phyloP scores from a whole-genome alignment of 2,329 filamentous ascomycete genomes.

The Hymenotorrendiella dingleyae region DNA sequence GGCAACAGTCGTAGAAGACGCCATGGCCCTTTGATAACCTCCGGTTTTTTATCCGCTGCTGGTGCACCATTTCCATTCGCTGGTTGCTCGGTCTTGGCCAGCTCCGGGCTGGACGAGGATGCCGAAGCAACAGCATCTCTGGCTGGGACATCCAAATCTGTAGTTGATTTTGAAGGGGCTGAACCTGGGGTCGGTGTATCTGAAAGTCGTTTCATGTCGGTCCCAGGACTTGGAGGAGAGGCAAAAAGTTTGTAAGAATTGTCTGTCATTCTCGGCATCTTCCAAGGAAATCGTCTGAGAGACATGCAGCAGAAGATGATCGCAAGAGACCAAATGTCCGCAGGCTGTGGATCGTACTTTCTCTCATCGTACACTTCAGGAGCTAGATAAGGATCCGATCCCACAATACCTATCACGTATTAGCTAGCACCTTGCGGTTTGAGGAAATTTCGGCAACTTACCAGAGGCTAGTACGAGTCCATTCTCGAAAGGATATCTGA shows the following conservation, averaged over 20 bases:
- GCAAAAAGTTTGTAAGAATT: slow-evolving; percentile 95
- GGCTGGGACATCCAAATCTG: slow-evolving; percentile 17
- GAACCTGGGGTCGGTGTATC: slow-evolving; percentile 17
- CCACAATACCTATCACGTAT: slow-evolving; percentile 57
- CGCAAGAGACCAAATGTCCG: slow-evolving; percentile 95
- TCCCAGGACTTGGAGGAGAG: slow-evolving; percentile 71
- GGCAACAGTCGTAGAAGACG: slow-evolving; percentile 81
- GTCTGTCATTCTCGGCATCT: slow-evolving; percentile 83
- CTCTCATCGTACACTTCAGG: slow-evolving; percentile 93
- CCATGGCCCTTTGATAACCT: slow-evolving; percentile 89
- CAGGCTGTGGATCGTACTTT: slow-evolving; percentile 88
- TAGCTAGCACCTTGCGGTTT: slow-evolving; percentile 7
- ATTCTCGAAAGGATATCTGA: slow-evolving; percentile 93
- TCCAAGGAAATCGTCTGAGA: slow-evolving; percentile 91
- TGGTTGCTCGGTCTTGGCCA: slow-evolving; percentile 1
- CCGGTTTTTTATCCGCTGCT: slow-evolving; percentile 47
- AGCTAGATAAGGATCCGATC: slow-evolving; percentile 90
- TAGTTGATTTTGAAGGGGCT: slow-evolving; percentile 26
- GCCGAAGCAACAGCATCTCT: slow-evolving; percentile 18
- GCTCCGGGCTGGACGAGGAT: slow-evolving; percentile 11
- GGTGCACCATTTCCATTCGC: slow-evolving; percentile 5
- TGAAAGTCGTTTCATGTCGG: slow-evolving; percentile 26
- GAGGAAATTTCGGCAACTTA: slow-evolving; percentile 38
- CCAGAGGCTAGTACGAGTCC: slow-evolving; percentile 76
- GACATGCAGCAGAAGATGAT: slow-evolving; percentile 99